Evolutionary conservation across 2,329 filamentous ascomycete species (phyloP).

Genomic region (Penicillium decumbens): DNA sequence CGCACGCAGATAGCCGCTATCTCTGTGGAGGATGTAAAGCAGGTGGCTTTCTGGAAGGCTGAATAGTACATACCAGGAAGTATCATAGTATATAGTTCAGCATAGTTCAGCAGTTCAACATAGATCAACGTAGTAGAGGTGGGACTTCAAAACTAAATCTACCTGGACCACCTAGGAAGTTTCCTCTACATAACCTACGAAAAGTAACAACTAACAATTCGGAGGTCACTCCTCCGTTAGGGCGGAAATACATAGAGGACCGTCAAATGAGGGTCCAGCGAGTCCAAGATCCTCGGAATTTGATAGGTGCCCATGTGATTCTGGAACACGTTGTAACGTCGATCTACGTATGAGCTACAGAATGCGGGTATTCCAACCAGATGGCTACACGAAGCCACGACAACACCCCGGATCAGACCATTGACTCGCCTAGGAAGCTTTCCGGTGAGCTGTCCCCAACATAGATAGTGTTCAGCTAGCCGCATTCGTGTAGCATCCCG

Average conservation of each 20-base stretch:
- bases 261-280: not conserved
- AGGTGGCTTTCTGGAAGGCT: constrained; percentile 31
- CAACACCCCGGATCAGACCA: not conserved
- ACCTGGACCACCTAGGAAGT: not conserved
- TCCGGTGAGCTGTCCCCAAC: not conserved
- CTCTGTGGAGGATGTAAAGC: constrained; percentile 33
- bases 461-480: not conserved
- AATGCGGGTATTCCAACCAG: not conserved
- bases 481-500: not conserved
- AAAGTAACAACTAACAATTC: not conserved
- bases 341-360: not conserved
- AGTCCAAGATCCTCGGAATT: not conserved
- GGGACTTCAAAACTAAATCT: too few species aligned
- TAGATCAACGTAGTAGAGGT: too few species aligned
- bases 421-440: not conserved
- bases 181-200: not conserved
- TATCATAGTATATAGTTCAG: not conserved
- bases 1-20: constrained; percentile 31
- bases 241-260: not conserved
- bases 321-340: not conserved
- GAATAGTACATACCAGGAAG: not conserved
- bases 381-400: constrained; percentile 2
- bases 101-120: not conserved
- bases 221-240: not conserved
- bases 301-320: not conserved